phyloP scores from a whole-genome alignment of 2,329 filamentous ascomycete genomes.

The Phaeomoniella chlamydospora region DNA sequence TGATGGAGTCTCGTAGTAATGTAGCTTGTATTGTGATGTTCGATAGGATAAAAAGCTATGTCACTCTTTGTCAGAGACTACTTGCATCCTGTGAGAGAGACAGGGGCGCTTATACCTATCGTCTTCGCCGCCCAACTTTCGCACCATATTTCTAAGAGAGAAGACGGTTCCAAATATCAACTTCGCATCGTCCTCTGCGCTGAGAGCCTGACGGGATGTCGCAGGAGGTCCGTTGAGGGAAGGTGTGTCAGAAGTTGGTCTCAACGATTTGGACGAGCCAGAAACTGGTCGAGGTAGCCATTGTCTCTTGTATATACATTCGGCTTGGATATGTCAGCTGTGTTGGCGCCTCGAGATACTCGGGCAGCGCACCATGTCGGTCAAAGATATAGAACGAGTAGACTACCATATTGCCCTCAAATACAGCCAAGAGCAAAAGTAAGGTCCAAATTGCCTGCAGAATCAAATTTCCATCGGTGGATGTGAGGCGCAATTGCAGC shows the following conservation, averaged over 20 bases:
- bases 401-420: conserved; percentile 56
- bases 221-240: conserved; percentile 25
- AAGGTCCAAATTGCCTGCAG: too few relatives aligned
- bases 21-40: conserved; percentile 90
- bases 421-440: too few relatives aligned
- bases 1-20: conserved; percentile 96
- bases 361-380: conserved; percentile 61
- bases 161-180: conserved; percentile 95
- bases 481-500: too few relatives aligned
- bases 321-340: conserved; percentile 36
- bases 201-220: conserved; percentile 25
- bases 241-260: conserved; percentile 34
- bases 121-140: conserved; percentile 84
- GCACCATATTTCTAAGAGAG: conserved; percentile 89
- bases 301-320: conserved; percentile 88
- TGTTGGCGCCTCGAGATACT: conserved; percentile 1
- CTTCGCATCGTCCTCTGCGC: conserved; percentile 74
- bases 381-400: conserved; percentile 99
- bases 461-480: too few relatives aligned
- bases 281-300: conserved; percentile 52
- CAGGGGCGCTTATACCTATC: conserved; percentile 42
- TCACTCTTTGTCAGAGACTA: conserved; percentile 7
- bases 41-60: conserved; percentile 86
- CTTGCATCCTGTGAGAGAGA: neutral
- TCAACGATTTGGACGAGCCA: conserved; percentile 28